Base-by-base conservation (phyloP, 106 monocot genomes). In the Dactylorhiza incarnata region DNA sequence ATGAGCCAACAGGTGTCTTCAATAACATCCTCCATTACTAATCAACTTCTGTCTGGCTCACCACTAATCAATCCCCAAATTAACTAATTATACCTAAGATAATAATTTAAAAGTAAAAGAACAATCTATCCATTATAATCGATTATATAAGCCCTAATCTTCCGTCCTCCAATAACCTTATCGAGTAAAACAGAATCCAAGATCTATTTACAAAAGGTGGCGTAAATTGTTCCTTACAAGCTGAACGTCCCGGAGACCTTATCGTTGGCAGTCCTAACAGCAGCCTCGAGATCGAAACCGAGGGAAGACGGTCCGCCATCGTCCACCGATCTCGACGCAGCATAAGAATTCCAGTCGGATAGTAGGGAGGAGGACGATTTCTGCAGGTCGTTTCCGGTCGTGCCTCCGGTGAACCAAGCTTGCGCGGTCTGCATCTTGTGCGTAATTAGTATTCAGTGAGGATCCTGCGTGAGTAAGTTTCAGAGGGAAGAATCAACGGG, bases 261-360 rank as follows among this genome's bases (percentile, higher is more conserved):
- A 74, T 91, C 83, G 76, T 91, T 91, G 75, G 91, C 88, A 50
- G 88, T 77, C 51, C 83, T 81, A 49, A 91, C 91, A 26, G 91
- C 91, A 37, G 91, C 78, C 81, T 91, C 91, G 46, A 91, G 48
- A 49, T 91, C 91, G 45, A 91, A 88, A 45, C 85, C 81, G 29
- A 83, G 72, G 5, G 83, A 72, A 9, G 77, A 72, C 23, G 75
- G 68, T 23, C 79, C 84, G 25, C 3, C 72, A 49, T 83, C 90
- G 29, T 86, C 92, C 54, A 45, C 74, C 6, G 86, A 76, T 70
- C 77, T 82, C 10, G 88, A 68, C 22, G 86, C 75, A n/a, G 92
- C 86, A 72, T 92, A 92, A 14, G 84, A 89, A 81, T 92, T 89
- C 92, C 92, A 92, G 49, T 92, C 92, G 71, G 86, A 76, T 53